A percentile compares a stretch with the other conserved stretches of the same genome.
These are phyloP conservation scores for Coemansia sp. DNA, from an alignment of 192 early-diverging fungal species.

Conservation along the genomic window DNA sequence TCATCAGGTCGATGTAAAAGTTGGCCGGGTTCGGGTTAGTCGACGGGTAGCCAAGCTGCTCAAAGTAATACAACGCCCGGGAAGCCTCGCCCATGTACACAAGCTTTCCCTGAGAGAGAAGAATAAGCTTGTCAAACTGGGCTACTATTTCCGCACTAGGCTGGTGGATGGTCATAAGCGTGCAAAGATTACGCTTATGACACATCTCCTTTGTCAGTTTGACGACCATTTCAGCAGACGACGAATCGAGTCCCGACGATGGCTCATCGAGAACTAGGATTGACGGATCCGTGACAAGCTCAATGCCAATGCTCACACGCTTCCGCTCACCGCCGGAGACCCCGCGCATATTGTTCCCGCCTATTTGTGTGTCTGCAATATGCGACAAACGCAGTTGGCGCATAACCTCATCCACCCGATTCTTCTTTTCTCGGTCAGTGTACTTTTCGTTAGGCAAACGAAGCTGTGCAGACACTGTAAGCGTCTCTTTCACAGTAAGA, in stretches of 20 bases:
- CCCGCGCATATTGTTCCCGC: conserved; percentile 41
- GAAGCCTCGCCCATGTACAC: conserved; percentile 59
- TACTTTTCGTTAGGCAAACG: conserved; percentile 61
- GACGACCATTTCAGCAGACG: conserved; percentile 61
- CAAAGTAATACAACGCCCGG: conserved; percentile 51
- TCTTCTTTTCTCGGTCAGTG: conserved; percentile 49
- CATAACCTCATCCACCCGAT: conserved; percentile 64
- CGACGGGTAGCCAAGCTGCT: conserved; percentile 55
- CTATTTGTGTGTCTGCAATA: conserved; percentile 57
- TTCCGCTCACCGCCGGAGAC: conserved; percentile 58
- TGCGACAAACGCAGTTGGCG: conserved; percentile 63
- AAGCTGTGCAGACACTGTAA: conserved; percentile 71
- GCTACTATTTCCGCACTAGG: conserved; percentile 77
- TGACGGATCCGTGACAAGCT: conserved; percentile 57
- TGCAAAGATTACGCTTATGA: conserved; percentile 60
- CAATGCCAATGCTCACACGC: conserved; percentile 50
- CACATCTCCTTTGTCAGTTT: conserved; percentile 61
- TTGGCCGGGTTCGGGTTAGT: conserved; percentile 68
- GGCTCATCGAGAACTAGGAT: conserved; percentile 59
- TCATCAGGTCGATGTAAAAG: conserved; percentile 63
- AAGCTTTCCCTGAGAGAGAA: conserved; percentile 64
- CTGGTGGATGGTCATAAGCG: conserved; percentile 88
- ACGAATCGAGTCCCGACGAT: conserved; percentile 68
- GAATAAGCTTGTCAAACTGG: conserved; percentile 74
- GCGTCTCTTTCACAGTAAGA: conserved; percentile 73